A percentile compares a stretch with the other conserved stretches of the same genome.
Conservation (phyloP, 2,329 filamentous ascomycete genomes). For the Xylariaceae sp. region DNA sequence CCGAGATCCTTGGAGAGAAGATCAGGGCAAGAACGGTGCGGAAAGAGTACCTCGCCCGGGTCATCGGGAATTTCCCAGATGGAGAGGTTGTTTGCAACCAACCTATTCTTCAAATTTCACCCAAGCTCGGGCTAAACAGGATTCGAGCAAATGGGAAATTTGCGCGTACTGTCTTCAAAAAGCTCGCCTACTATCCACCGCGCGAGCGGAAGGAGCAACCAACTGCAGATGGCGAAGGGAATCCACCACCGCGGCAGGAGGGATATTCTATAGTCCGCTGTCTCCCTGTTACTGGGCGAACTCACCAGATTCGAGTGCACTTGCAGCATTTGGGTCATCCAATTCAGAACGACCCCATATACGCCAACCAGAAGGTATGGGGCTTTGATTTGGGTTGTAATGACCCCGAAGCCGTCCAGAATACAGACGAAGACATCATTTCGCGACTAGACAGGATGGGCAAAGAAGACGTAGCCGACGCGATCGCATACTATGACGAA, state of each 20-base stretch:
- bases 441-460: constrained; percentile 83
- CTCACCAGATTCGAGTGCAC: constrained; percentile 92
- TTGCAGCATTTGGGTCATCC: constrained; percentile 92
- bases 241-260: constrained; percentile 51
- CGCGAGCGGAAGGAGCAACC: constrained; percentile 12
- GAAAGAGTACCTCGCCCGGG: constrained; percentile 92
- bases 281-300: constrained; percentile 86
- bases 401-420: constrained; percentile 61
- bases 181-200: constrained; percentile 82
- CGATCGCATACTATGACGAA: constrained; percentile 88
- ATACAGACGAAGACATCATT: constrained; percentile 87
- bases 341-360: constrained; percentile 96
- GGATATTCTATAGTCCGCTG: constrained; percentile 96
- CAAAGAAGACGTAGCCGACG: constrained; percentile 86
- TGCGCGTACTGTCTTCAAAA: constrained; percentile 85
- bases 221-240: constrained; percentile 7
- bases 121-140: constrained; percentile 88
- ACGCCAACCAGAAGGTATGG: constrained; percentile 91
- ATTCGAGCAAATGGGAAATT: constrained; percentile 91
- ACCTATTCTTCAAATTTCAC: constrained; percentile 89
- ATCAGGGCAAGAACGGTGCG: constrained; percentile 77
- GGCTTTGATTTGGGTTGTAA: constrained; percentile 70
- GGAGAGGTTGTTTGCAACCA: constrained; percentile 90
- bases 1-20: constrained; percentile 71
- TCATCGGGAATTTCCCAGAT: constrained; percentile 86